Evolutionary conservation across 495 filamentous ascomycete species (phyloP), one percentile per base, ranked within the genome.

Genomic region (Halenospora varia): DNA sequence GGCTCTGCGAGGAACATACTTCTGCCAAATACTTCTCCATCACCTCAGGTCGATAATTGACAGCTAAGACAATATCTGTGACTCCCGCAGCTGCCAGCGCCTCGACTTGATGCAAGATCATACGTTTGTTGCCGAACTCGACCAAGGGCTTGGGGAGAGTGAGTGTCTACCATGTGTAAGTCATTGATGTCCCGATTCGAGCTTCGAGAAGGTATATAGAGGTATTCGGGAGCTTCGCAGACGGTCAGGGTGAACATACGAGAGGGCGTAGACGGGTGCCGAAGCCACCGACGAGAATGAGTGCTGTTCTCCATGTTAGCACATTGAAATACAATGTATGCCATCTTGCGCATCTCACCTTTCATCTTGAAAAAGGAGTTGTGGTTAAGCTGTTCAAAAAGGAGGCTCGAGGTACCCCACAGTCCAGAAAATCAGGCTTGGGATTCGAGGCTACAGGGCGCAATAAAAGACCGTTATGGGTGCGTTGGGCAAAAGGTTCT

Each of bases 201-300:
- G 46, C 39, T 22, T 39, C 42, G 20, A 39, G 26, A 20, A n/a
- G 54, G 39, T 53, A 63, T 47, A n/a, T 15, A 56, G 42, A 55
- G 18, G 45, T 41, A 52, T 51, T 48, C 39, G 51, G 50, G 35
- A 46, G 26, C 26, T 59, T 57, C 55, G 57, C 53, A 59, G 50
- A 46, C 24, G 62, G 55, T 17, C 66, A 64, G 59, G 61, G 55
- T 50, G 26, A 49, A 84, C 90, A 75, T 89, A 97, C 92, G 76
- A 98, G 82, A 75, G 94, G 94, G 71, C 94, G 89, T 64, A 98
- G 86, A 75, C 94, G 93, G 74, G 94, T 98, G 71, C 94, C 94
- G 76, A 97, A 98, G 70, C 94, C 94, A 79, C 94, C 94, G 74
- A 98, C 94, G 70, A 98, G 93, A 87, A 98, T 97, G 69, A 98